Conservation (phyloP, 768 basidiomycete species). For the Wakefieldia striispora region DNA sequence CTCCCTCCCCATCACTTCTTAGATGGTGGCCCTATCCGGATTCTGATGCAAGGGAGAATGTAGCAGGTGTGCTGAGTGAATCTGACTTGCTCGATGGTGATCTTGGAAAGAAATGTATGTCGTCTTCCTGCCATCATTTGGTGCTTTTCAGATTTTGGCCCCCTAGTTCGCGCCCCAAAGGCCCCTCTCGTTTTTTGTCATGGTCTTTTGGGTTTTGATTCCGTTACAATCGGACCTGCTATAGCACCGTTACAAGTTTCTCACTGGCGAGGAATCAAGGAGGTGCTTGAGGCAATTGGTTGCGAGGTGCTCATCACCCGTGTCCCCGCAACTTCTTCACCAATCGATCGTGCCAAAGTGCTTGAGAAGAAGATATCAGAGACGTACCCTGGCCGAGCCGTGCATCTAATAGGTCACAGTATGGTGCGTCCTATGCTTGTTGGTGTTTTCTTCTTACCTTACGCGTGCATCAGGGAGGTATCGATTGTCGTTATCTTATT, state of each 20-base stretch:
- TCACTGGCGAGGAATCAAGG: conserved; percentile 96
- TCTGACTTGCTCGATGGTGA: conserved; percentile 44
- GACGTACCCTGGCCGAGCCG: conserved; percentile 74
- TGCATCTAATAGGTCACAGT: conserved; percentile 86
- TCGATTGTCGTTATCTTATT: conserved; percentile 88
- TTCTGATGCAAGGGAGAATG: conserved; percentile 34
- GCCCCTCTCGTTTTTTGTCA: conserved; percentile 95
- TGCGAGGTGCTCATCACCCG: conserved; percentile 89
- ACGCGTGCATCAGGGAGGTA: conserved; percentile 66
- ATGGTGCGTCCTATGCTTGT: conserved; percentile 47
- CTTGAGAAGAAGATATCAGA: conserved; percentile 80
- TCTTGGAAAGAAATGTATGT: conserved; percentile 61
- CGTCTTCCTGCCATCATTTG: neutral
- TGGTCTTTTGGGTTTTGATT: conserved; percentile 88
- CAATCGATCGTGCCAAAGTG: conserved; percentile 85
- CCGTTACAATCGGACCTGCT: conserved; percentile 71
- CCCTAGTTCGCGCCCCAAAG: conserved; percentile 68
- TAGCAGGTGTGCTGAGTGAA: conserved; percentile 46
- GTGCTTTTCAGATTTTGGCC: neutral
- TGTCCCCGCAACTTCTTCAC: conserved; percentile 89
- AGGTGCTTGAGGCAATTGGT: conserved; percentile 86
- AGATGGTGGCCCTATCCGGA: conserved; percentile 58
- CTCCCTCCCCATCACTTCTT: conserved; percentile 17
- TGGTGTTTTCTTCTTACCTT: neutral
- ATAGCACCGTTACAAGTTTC: conserved; percentile 82